Base-by-base conservation (phyloP, 192 early-diverging fungal genomes). In the Kappamyces sp. region DNA sequence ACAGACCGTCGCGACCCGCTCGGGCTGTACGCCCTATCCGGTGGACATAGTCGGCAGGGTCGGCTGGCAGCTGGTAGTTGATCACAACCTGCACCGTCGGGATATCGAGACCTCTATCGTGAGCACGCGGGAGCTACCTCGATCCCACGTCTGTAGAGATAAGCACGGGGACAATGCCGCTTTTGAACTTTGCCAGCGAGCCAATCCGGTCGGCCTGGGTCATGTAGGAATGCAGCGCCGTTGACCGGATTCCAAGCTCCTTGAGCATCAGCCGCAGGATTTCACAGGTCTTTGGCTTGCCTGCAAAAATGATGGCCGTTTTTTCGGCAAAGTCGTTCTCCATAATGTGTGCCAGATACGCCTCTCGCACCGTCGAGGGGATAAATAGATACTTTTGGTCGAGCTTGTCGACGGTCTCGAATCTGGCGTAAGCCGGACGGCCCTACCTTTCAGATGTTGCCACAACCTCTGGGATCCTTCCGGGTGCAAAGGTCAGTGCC, bases 11-110 rank as follows among this genome's bases (percentile, higher is more conserved):
- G 36, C 90, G 68, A 7, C 97, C 94, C 1, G 97, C 97, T 74
- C 97, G 84, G 10, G 97, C 97, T 3, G 97, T 98, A 74, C 97
- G 88, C 50, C 97, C 97, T 3, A 99, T 93, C 36, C 97, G 80
- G 68, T 99, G 97, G 57, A 99, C 90, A 58, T 99, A 99, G 67
- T 95, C 94, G 42, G 92, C 90, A 4, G 95, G 87, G 68, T 94
- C 90, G 3, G 89, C 82, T 5, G 97, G 95, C 15, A 99, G 82
- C 66, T 99, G 91, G 72, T 89, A 94, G 61, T 99, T 99, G 47
- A 98, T 64, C 8, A 99, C 97, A 52, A 89, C 64, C 47, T 92
- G 77, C 2, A 99, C 97, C 0, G 86, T 81, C 5, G 92, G 93
- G 54, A 99, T 99, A 77, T 99, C 97, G 37, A 99, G 75, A 66